A percentile compares a stretch with the other conserved stretches of the same genome.
Conservation (phyloP, 169 alveolate genomes). For the Sarcocystis neurona region DNA sequence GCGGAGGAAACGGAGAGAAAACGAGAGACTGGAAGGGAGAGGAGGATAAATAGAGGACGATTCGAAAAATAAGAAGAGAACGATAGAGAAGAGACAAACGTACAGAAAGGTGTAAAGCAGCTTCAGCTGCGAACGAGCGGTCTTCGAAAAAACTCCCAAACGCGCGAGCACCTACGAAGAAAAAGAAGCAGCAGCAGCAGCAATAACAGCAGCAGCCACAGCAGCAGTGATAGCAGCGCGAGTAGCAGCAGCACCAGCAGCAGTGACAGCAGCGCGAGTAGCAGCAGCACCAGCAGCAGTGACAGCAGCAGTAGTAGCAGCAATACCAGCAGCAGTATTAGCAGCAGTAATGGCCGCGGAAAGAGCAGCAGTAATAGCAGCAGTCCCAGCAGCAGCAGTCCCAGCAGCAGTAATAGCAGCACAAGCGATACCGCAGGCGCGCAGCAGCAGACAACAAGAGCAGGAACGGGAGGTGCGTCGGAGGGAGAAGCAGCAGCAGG, state of each 20-base stretch:
- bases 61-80: too few species aligned
- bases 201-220: background rate
- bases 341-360: background rate
- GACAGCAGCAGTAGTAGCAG: background rate
- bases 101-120: slow-evolving; percentile 55
- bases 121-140: slow-evolving; percentile 62
- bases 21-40: too few species aligned
- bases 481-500: too few species aligned
- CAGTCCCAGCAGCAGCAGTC: background rate
- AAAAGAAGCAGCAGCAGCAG: background rate
- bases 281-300: background rate
- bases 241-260: background rate
- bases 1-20: too few species aligned
- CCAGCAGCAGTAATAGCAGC: background rate
- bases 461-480: background rate
- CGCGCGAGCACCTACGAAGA: slow-evolving; percentile 53
- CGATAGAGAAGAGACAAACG: too few species aligned
- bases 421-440: background rate
- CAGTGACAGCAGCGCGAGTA: background rate
- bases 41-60: too few species aligned
- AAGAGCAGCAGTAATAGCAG: background rate
- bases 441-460: background rate
- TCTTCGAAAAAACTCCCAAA: slow-evolving; percentile 53
- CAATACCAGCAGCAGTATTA: background rate
- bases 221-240: background rate